Percentiles rank a stretch among this genome's conserved stretches.
Conservation (phyloP, 352 stramenopile species). For the Globisporangium canariense region DNA sequence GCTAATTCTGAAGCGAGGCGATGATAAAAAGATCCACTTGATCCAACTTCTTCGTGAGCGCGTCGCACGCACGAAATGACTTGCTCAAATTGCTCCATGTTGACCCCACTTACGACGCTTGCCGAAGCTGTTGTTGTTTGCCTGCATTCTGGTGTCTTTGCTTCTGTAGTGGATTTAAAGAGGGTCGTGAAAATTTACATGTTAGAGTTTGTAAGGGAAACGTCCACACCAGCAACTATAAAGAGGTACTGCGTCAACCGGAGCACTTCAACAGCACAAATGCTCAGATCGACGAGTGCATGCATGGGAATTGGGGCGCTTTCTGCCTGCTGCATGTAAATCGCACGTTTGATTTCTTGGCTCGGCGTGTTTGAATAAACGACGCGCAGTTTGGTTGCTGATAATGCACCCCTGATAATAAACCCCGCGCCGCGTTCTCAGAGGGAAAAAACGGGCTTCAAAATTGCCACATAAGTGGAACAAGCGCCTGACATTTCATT, state of each 20-base stretch:
- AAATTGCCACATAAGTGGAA: background rate
- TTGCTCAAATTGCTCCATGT: too few species aligned
- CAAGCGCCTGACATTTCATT: too few species aligned
- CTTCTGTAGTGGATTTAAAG: background rate
- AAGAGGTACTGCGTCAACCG: background rate
- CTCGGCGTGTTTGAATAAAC: conserved; percentile 13
- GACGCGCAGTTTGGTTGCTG: background rate
- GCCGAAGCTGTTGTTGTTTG: too few species aligned
- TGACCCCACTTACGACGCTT: too few species aligned
- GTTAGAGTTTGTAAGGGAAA: background rate
- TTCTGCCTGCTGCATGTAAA: conserved; percentile 1
- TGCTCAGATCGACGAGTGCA: background rate
- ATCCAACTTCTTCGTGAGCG: too few species aligned
- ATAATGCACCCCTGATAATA: background rate
- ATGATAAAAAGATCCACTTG: too few species aligned
- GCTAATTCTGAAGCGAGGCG: too few species aligned
- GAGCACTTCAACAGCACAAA: background rate
- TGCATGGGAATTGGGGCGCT: background rate
- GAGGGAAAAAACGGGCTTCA: background rate
- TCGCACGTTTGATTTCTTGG: background rate
- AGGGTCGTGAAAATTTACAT: background rate
- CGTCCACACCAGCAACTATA: background rate
- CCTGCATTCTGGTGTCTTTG: background rate
- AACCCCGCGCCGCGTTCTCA: background rate
- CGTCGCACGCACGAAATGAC: too few species aligned